Conservation (phyloP, 2,329 filamentous ascomycete genomes). For the Nemania diffusa region DNA sequence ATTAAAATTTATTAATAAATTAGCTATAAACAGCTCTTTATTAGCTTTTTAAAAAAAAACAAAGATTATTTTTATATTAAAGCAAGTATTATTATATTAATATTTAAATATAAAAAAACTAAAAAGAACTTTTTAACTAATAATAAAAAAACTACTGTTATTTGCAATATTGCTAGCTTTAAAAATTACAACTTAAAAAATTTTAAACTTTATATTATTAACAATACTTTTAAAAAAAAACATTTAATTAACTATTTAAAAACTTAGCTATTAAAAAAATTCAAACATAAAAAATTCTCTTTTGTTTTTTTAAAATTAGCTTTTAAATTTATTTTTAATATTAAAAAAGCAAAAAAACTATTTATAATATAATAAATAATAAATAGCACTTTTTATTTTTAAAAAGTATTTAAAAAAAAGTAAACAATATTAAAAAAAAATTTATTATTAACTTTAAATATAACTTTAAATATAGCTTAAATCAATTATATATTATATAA, state of each 20-base stretch:
- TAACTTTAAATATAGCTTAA: too few species aligned
- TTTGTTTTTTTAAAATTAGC: background rate
- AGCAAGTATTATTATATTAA: background rate
- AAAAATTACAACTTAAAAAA: too few species aligned
- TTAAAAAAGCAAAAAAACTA: background rate
- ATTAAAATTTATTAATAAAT: background rate
- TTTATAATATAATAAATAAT: background rate
- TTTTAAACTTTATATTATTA: too few species aligned
- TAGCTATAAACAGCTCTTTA: background rate
- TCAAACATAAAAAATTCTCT: background rate
- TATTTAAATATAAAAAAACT: background rate
- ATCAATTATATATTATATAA: too few species aligned
- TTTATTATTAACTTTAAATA: too few species aligned
- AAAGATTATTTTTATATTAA: too few species aligned
- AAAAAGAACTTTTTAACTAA: constrained; percentile 3
- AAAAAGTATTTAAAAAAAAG: too few species aligned
- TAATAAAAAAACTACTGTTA: background rate
- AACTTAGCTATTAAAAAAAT: background rate
- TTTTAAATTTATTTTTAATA: background rate
- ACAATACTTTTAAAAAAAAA: background rate
- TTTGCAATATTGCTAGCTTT: background rate
- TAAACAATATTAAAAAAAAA: too few species aligned
- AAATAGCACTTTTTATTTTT: background rate
- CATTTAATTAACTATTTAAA: background rate
- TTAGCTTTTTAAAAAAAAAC: background rate